These are phyloP conservation scores for Blastomyces gilchristii DNA, from an alignment of 2,329 filamentous ascomycete species.

Conservation along the genomic window DNA sequence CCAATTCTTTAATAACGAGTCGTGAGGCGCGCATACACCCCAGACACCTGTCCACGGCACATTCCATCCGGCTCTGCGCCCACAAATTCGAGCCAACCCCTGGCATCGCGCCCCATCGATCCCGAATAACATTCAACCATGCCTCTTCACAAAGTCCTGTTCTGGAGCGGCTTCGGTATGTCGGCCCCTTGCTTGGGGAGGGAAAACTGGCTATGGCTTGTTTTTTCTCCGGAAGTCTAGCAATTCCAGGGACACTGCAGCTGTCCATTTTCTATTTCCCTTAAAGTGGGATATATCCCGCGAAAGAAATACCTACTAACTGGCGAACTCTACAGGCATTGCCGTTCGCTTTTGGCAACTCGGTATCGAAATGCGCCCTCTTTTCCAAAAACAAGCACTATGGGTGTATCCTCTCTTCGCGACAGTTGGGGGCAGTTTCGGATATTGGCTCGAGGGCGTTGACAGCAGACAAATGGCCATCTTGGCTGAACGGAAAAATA, in stretches of 20 bases:
- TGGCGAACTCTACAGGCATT: constrained; percentile 52
- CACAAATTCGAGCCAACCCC: neutral
- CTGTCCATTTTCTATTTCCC: neutral
- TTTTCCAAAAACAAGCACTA: constrained; percentile 73
- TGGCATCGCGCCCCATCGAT: constrained; percentile 11
- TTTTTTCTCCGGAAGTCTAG: neutral
- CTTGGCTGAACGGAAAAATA: constrained; percentile 66
- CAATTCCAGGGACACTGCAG: neutral
- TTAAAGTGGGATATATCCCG: neutral
- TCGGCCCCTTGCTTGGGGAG: constrained; percentile 10
- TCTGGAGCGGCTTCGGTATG: constrained; percentile 72
- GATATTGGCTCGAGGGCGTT: constrained; percentile 91
- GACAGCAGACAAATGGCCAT: constrained; percentile 71
- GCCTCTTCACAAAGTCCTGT: constrained; percentile 42
- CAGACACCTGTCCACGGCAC: neutral
- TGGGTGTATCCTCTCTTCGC: constrained; percentile 91
- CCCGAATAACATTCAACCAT: constrained; percentile 25
- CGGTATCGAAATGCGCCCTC: constrained; percentile 94
- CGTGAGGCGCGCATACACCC: neutral
- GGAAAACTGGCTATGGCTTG: neutral
- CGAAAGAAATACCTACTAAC: neutral
- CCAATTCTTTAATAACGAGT: constrained; percentile 4
- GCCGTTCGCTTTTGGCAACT: constrained; percentile 92
- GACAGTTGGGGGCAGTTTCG: constrained; percentile 76
- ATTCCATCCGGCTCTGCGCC: neutral